Evolutionary conservation across 2,329 filamentous ascomycete genomes (phyloP).

Genomic region (Paramyrothecium roridum): DNA sequence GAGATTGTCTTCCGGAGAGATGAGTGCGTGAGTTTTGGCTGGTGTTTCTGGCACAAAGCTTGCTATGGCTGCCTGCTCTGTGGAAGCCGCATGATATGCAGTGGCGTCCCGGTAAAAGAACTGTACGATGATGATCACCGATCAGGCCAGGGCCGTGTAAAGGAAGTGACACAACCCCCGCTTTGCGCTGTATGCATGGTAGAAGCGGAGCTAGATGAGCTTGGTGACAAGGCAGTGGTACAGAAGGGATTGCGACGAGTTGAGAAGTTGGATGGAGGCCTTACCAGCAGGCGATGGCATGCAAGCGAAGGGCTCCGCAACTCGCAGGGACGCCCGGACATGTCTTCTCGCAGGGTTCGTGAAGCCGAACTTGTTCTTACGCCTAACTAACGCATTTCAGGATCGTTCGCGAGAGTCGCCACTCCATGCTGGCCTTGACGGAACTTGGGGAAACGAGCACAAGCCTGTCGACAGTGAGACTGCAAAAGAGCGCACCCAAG

Average conservation of each 20-base stretch:
- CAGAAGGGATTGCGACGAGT: conserved; percentile 41
- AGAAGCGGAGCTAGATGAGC: conserved; percentile 33
- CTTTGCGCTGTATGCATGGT: conserved; percentile 45
- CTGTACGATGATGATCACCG: conserved; percentile 14
- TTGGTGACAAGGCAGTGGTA: conserved; percentile 26
- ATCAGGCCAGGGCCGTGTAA: conserved; percentile 11
- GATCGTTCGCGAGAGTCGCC: neutral
- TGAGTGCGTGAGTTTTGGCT: conserved; percentile 56
- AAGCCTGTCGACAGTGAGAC: neutral
- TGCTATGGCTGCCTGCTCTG: conserved; percentile 57
- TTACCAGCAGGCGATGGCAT: conserved; percentile 42
- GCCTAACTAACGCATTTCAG: neutral
- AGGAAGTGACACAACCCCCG: conserved; percentile 44
- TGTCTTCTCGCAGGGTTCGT: neutral
- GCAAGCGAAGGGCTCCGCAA: conserved; percentile 16
- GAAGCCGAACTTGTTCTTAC: neutral
- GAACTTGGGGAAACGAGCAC: conserved; percentile 4
- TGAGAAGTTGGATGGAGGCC: conserved; percentile 41
- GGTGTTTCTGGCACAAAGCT: conserved; percentile 57
- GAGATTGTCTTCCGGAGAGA: conserved; percentile 50
- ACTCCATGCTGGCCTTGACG: conserved; percentile 2
- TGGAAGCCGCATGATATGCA: conserved; percentile 35
- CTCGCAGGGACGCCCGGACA: neutral
- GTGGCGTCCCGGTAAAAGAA: conserved; percentile 28
- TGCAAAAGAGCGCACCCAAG: conserved; percentile 17